Percentiles rank a stretch among this genome's conserved stretches.
Evolutionary conservation across 805 yeast species (phyloP).

Genomic region (Starmerella floris): DNA sequence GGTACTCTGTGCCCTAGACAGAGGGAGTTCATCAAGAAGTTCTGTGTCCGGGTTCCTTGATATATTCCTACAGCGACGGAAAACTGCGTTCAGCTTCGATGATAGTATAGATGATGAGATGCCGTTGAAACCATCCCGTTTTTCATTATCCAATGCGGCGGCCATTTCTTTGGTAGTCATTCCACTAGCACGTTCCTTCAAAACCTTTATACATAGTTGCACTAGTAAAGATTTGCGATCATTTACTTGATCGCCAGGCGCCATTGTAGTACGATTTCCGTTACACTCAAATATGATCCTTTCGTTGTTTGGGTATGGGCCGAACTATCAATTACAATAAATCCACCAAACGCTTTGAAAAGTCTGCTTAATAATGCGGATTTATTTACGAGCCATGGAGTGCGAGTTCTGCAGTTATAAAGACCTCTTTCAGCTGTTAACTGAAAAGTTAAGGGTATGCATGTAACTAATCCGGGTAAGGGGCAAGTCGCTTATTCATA

Average conservation of each 20-base stretch:
- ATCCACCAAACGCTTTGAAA: no score
- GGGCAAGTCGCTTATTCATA: no score
- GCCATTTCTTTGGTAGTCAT: conserved; percentile 26
- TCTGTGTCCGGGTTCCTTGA: conserved; percentile 13
- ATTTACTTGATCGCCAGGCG: background rate
- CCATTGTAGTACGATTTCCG: no score
- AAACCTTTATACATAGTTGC: conserved; percentile 20
- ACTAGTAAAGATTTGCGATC: conserved; percentile 18
- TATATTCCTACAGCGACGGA: conserved; percentile 24
- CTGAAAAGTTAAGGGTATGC: background rate
- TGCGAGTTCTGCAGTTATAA: background rate
- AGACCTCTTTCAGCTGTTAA: background rate
- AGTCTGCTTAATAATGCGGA: background rate
- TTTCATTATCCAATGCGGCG: conserved; percentile 17
- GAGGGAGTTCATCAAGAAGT: conserved; percentile 21
- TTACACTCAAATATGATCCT: no score
- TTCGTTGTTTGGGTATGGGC: background rate
- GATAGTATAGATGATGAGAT: conserved; percentile 26
- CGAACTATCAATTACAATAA: background rate
- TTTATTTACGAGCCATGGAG: background rate
- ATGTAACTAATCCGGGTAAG: no score
- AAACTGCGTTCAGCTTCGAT: conserved; percentile 26
- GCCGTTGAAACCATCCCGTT: conserved; percentile 16
- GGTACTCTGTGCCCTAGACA: conserved; percentile 21
- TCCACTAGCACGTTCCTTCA: conserved; percentile 18